Base-by-base conservation (phyloP, 192 early-diverging fungal genomes). In the Coemansia sp. region DNA sequence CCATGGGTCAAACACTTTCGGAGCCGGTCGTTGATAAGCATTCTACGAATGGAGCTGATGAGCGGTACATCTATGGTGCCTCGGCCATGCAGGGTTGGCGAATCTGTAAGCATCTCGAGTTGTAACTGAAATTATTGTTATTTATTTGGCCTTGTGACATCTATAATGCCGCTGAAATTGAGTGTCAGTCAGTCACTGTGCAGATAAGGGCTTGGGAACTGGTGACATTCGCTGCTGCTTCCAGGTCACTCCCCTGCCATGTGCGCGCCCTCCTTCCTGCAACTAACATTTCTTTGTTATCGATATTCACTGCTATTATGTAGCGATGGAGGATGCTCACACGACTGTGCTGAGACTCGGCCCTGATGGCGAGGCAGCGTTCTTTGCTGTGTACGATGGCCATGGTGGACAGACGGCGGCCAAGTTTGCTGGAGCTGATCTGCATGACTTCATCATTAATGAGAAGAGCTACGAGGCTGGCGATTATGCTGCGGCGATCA, bases 11-110 rank as follows among this genome's bases (percentile, higher is more conserved):
- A 83, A 96, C 93, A 67, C 90, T 98, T 59, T 95, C 93, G 39
- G 94, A 96, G 77, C 96, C 96, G 44, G 88, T 95, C 48, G 87
- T 87, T 29, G 93, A 96, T 35, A 98, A 97, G 84, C 93, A 93
- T 69, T 89, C 93, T 31, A 84, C 89, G 31, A 35, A 62, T 6
- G 94, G 88, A 29, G 73, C 83, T 35, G 94, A 95, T 78, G 81
- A 92, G 45, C 87, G 93, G 56, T 84, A 93, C 66, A 77, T 88
- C 36, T 98, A 90, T 74, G 95, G 91, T 41, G 91, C 93, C 46
- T 94, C 92, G 41, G 88, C 87, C 59, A 98, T 98, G 97, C 97
- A 99, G 85, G 97, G 97, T 61, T 99, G 97, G 97, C 86, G 97
- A 83, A 78, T 83, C 72, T 75, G 80, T 83, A 83, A 83, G 80